A percentile compares a stretch with the other conserved stretches of the same genome.
phyloP scores from a whole-genome alignment of 2,329 filamentous ascomycete species.

The Nothopassalora personata region DNA sequence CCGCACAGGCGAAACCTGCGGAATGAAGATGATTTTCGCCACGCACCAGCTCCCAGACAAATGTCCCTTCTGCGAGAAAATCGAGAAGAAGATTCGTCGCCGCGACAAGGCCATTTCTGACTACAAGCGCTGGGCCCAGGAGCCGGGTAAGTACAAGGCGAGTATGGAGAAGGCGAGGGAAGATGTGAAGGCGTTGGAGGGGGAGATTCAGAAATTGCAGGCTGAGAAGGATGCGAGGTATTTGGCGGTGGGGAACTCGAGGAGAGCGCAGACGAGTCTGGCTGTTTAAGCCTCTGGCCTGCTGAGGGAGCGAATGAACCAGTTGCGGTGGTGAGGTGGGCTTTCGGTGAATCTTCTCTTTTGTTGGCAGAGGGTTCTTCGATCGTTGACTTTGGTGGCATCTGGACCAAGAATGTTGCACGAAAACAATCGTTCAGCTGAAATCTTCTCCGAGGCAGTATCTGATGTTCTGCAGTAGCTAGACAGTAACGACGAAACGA shows the following conservation, averaged over 20 bases:
- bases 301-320: neutral
- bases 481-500: too few species aligned
- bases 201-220: slow-evolving; percentile 61
- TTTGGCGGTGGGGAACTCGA: slow-evolving; percentile 21
- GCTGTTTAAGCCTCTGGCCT: neutral
- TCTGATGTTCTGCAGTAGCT: too few species aligned
- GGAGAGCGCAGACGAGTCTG: neutral
- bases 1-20: slow-evolving; percentile 92
- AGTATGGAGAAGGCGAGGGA: slow-evolving; percentile 63
- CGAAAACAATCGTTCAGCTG: too few species aligned
- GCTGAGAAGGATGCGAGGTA: slow-evolving; percentile 26
- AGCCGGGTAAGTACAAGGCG: slow-evolving; percentile 57
- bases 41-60: slow-evolving; percentile 59
- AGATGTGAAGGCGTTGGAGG: slow-evolving; percentile 65
- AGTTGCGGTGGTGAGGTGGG: neutral
- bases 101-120: slow-evolving; percentile 69
- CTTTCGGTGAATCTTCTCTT: neutral
- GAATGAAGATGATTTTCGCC: slow-evolving; percentile 82
- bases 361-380: neutral
- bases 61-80: slow-evolving; percentile 85
- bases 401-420: neutral
- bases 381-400: neutral
- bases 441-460: too few species aligned
- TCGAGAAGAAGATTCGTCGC: slow-evolving; percentile 75
- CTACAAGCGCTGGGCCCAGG: slow-evolving; percentile 69